Conservation (phyloP, 305 asterid genomes). For the Ruellia speciosa region DNA sequence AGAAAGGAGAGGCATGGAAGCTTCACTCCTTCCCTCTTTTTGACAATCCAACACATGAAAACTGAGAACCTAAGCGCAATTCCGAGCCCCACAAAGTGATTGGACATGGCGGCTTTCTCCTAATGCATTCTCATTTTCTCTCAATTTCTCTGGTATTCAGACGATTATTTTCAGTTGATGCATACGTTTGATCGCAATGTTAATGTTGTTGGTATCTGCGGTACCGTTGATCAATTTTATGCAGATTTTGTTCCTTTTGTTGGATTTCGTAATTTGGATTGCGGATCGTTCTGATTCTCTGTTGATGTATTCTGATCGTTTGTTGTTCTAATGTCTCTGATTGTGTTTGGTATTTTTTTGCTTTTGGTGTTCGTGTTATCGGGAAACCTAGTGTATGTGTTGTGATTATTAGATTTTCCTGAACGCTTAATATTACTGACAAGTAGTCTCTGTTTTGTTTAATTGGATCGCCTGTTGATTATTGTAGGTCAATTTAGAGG, state of each 20-base stretch:
- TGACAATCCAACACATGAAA: neutral
- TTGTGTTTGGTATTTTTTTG: too few species aligned
- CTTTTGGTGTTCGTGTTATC: too few species aligned
- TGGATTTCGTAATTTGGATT: neutral
- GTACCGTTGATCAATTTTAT: neutral
- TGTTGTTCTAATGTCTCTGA: neutral
- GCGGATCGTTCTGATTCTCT: neutral
- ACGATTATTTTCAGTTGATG: too few species aligned
- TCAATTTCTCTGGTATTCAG: neutral
- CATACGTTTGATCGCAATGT: neutral
- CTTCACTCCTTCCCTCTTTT: slow-evolving; percentile 3
- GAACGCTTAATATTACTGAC: too few species aligned
- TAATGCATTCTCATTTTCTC: neutral
- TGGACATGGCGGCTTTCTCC: neutral
- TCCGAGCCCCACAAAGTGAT: neutral
- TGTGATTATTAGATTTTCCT: slow-evolving; percentile 7
- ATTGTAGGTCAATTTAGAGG: slow-evolving; percentile 18
- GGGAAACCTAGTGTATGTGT: neutral
- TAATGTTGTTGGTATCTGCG: neutral
- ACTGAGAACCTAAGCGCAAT: neutral
- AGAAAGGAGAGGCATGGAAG: slow-evolving; percentile 7
- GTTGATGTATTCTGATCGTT: neutral
- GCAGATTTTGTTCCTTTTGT: slow-evolving; percentile 2
- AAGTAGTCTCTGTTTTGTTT: neutral
- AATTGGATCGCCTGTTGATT: slow-evolving; percentile 16